Evolutionary conservation across 106 monocot species (phyloP), one percentile per base, ranked within the genome.

Genomic region (Dioscorea alata): DNA sequence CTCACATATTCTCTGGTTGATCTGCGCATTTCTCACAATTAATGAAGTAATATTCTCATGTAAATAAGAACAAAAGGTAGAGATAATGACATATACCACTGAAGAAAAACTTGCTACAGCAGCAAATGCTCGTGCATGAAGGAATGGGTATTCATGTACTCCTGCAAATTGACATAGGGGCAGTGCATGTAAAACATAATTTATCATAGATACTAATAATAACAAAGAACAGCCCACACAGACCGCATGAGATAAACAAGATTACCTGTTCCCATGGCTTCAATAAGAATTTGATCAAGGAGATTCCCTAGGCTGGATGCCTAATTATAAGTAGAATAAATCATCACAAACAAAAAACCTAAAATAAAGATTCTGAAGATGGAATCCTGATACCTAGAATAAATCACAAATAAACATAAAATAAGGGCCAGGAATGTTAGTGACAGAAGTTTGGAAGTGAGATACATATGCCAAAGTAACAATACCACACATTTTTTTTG

Each of bases 111-210:
- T 92, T 48, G 92, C 79, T 42, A 87, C 82, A 18, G 71, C 71
- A 33, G 83, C 77, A 68, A 92, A 92, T 71, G 72, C 64, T n/a
- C 96, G 92, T 28, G 92, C 89, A 80, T 86, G 82, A 59, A 97
- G 82, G 78, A 97, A 97, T 62, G 96, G 92, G 64, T 71, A 86
- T 65, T 88, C 75, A 73, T 83, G 71, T 51, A 83, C 50, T 35
- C 84, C 96, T 97, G 81, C 25, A 33, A 66, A 67, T 62, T 48
- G 69, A 50, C 42, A 76, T 50, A 57, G 50, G 5, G 50, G 6
- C 42, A 42, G 42, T 42, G 5, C 10, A 10, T 10, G 33, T 33
- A 57, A 4, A 64, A 14, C 34, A 33, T 64, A 33, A 64, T 1
- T 28, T 21, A 28, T 28, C 28, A 28, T 23, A 23, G 2, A 23